phyloP scores from a whole-genome alignment of 78 protist genomes.

The Dictyostelium intermedium region DNA sequence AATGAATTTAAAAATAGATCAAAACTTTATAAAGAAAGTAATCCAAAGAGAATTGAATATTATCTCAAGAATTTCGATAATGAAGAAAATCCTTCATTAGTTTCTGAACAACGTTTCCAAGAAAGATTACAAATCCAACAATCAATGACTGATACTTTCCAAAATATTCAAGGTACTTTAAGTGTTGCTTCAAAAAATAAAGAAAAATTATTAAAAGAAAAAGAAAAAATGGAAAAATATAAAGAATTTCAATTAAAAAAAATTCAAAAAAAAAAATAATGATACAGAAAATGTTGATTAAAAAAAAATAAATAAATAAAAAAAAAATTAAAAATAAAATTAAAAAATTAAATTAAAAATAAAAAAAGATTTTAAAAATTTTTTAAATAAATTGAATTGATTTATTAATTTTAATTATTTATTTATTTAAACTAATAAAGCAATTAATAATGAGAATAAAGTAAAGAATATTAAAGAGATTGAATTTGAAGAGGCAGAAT shows the following conservation, averaged over 20 bases:
- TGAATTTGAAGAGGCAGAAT: background rate
- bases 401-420: too few species aligned
- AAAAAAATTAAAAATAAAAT: background rate
- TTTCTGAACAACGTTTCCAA: background rate
- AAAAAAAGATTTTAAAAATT: too few species aligned
- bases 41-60: slow-evolving; percentile 9
- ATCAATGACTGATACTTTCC: background rate
- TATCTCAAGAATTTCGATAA: background rate
- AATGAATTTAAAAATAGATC: background rate
- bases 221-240: background rate
- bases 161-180: background rate
- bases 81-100: background rate
- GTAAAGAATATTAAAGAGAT: background rate
- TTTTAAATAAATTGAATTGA: too few species aligned
- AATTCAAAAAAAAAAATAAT: background rate
- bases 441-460: background rate
- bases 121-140: background rate
- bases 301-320: background rate
- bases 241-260: background rate
- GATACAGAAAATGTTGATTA: background rate
- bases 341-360: too few species aligned
- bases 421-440: background rate
- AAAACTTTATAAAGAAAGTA: background rate
- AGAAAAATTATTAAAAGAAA: background rate
- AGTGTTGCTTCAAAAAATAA: background rate